Evolutionary conservation across 768 basidiomycete genomes (phyloP).

Genomic region (Amanita thiersii): DNA sequence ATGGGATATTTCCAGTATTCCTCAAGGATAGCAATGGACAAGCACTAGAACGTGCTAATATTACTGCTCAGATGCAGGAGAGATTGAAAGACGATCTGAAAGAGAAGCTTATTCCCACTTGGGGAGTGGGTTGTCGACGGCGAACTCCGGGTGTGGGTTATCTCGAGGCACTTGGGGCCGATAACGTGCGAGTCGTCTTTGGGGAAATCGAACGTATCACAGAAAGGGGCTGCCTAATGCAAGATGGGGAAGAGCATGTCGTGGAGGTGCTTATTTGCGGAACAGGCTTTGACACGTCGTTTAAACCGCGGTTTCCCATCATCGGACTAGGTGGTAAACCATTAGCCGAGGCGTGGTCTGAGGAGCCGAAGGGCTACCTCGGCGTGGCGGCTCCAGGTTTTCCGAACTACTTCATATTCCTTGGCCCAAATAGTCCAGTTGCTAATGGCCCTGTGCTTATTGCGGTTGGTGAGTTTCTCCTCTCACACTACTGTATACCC

Average conservation of each 20-base stretch:
- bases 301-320: constrained; percentile 24
- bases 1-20: constrained; percentile 23
- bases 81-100: constrained; percentile 33
- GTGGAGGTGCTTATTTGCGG: constrained; percentile 29
- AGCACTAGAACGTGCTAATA: constrained; percentile 14
- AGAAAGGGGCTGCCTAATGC: constrained; percentile 19
- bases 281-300: constrained; percentile 28
- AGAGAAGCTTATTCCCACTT: constrained; percentile 27
- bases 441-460: constrained; percentile 24
- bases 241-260: constrained; percentile 21
- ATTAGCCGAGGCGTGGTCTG: constrained; percentile 23
- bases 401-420: constrained; percentile 25
- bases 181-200: constrained; percentile 23
- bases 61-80: constrained; percentile 30
- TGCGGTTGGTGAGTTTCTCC: constrained; percentile 17
- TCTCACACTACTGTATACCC: not conserved
- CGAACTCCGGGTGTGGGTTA: constrained; percentile 26
- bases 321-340: constrained; percentile 18
- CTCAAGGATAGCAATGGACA: constrained; percentile 26
- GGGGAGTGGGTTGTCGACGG: constrained; percentile 25
- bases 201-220: constrained; percentile 22
- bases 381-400: constrained; percentile 23
- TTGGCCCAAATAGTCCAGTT: constrained; percentile 26
- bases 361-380: constrained; percentile 22
- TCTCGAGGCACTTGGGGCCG: constrained; percentile 22